phyloP scores from a whole-genome alignment of 345 rosid genomes.

The Hypericum androsaemum region DNA sequence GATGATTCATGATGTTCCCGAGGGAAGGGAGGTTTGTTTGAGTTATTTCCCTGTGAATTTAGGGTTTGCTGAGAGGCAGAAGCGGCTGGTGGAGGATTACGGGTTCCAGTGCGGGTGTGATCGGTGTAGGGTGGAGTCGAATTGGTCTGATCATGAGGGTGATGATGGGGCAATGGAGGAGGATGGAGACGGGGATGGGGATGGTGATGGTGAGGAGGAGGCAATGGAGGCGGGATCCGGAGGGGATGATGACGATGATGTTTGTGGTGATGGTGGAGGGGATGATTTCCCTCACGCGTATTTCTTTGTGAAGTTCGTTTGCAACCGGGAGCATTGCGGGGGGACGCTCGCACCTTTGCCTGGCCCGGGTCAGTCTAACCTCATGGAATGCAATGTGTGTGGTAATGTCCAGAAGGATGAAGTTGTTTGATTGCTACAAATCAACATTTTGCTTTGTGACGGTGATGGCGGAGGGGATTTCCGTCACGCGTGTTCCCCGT shows the following conservation, averaged over 20 bases:
- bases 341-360: constrained; percentile 81
- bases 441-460: not conserved
- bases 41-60: constrained; percentile 89
- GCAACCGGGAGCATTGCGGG: constrained; percentile 48
- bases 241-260: constrained; percentile 32
- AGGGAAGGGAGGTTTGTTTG: constrained; percentile 78
- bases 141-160: constrained; percentile 67
- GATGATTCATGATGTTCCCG: constrained; percentile 75
- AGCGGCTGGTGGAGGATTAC: constrained; percentile 59
- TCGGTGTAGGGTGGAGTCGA: constrained; percentile 79
- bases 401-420: constrained; percentile 52
- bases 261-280: constrained; percentile 10
- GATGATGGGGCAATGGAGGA: constrained; percentile 15
- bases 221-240: constrained; percentile 18
- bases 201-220: constrained; percentile 7
- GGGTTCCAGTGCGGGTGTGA: constrained; percentile 74
- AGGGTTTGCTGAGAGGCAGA: constrained; percentile 44
- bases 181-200: constrained; percentile 13
- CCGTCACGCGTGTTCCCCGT: constrained; percentile 72
- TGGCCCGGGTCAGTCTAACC: constrained; percentile 19
- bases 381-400: constrained; percentile 83
- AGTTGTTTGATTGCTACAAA: not conserved
- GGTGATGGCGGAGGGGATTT: constrained; percentile 33
- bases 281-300: constrained; percentile 74
- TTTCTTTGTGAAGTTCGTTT: constrained; percentile 73